Evolutionary conservation across 768 basidiomycete genomes (phyloP).

Genomic region (Macrolepiota albuminosa): DNA sequence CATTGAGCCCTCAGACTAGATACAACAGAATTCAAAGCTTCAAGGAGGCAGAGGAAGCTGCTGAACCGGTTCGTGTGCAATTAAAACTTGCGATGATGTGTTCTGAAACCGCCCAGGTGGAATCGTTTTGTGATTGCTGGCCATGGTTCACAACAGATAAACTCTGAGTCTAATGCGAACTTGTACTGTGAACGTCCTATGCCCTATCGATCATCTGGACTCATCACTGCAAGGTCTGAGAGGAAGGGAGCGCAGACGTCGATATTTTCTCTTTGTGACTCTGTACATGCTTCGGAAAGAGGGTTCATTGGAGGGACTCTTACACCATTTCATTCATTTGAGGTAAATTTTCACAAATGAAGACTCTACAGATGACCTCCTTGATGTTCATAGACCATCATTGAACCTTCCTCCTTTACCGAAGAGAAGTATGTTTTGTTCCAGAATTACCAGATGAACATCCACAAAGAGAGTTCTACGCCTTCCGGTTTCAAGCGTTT

Average conservation of each 20-base stretch:
- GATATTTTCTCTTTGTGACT: constrained; percentile 37
- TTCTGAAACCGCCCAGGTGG: constrained; percentile 44
- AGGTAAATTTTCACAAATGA: constrained; percentile 33
- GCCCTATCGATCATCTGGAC: background rate
- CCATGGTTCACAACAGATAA: constrained; percentile 27
- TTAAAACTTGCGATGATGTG: background rate
- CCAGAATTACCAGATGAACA: constrained; percentile 67
- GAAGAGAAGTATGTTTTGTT: constrained; percentile 80
- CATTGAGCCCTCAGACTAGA: constrained; percentile 48
- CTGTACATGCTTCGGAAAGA: constrained; percentile 56
- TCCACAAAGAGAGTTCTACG: constrained; percentile 68
- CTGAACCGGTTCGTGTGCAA: constrained; percentile 51
- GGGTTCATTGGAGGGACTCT: constrained; percentile 24
- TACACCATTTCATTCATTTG: constrained; percentile 48
- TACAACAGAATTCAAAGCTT: constrained; percentile 58
- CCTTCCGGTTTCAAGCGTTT: constrained; percentile 62
- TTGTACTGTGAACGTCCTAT: background rate
- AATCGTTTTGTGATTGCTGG: constrained; percentile 60
- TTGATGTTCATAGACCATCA: constrained; percentile 47
- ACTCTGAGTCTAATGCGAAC: constrained; percentile 15
- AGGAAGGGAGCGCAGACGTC: constrained; percentile 18
- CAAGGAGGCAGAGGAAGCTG: constrained; percentile 71
- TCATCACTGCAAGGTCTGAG: background rate
- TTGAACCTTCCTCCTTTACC: constrained; percentile 75
- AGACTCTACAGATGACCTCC: background rate